Base-by-base conservation (phyloP, 2,329 filamentous ascomycete species). In the Nemania sp. region DNA sequence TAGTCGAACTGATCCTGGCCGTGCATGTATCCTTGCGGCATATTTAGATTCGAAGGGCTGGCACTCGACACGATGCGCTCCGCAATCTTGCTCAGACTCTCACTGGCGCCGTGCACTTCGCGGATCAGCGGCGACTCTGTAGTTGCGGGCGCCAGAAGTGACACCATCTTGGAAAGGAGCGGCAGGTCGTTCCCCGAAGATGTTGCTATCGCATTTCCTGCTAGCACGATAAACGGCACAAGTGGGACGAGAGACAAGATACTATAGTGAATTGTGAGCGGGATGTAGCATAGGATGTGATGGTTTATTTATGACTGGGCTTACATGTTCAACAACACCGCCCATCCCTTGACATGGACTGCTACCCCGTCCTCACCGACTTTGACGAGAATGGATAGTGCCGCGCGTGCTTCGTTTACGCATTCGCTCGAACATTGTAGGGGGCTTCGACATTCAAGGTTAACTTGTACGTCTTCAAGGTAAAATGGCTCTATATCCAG, bases 201-300 rank as follows among this genome's bases (percentile, higher is more conserved):
- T 7, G 74, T 76, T 18, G 74, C 73, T 60, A 76, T 75, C 8
- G 74, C 70, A 47, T 76, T 75, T 18, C 74, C 74, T 10, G 74
- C 74, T 8, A 76, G 62, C 38, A 76, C 73, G 27, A 75, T 73
- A 24, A 75, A 76, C 2, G 74, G 70, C 5, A 73, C 74, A 18
- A 76, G 71, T 20, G 74, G 74, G 10, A 72, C 74, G 2, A 76
- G 51, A 20, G 68, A 75, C 13, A 76, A 24, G 41, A 73, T 64
- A 13, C 74, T 76, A 32, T 22, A 1, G 35, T 4, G 22, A 5
- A 8, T 1, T 24, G 62, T 73, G 32, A 72, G 58, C 35, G 10
- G n/a, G 18, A 7, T 24, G n/a, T 2, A 22, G 7, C 26, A 1
- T n/a, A n/a, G 10, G 8, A 20, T 27, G 24, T 20, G 20, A 10